These are phyloP conservation scores for Scheffersomyces titani DNA, from an alignment of 1,139 yeast genomes.

Conservation along the genomic window DNA sequence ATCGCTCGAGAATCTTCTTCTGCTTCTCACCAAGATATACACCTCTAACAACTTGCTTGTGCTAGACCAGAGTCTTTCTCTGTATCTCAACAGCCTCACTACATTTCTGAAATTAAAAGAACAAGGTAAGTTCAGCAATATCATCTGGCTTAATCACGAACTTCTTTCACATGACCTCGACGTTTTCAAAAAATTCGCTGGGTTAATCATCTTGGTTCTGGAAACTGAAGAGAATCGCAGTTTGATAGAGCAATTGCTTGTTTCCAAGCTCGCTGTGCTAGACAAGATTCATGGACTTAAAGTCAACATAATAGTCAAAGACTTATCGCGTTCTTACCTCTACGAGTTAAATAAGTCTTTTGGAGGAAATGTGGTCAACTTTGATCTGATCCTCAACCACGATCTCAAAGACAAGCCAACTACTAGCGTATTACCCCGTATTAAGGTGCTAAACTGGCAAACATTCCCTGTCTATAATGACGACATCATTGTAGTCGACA, in stretches of 20 bases:
- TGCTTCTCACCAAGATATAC: constrained; percentile 25
- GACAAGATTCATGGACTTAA: neutral
- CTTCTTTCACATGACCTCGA: constrained; percentile 7
- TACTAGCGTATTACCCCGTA: constrained; percentile 19
- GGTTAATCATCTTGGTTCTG: constrained; percentile 38
- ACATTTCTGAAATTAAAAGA: constrained; percentile 60
- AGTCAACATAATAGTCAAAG: constrained; percentile 26
- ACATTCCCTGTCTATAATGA: constrained; percentile 30
- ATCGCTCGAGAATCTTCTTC: constrained; percentile 23
- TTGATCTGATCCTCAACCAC: constrained; percentile 17
- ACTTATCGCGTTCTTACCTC: constrained; percentile 29
- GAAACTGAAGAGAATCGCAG: constrained; percentile 18
- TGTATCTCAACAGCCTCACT: constrained; percentile 58
- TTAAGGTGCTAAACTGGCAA: constrained; percentile 35
- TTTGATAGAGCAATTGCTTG: constrained; percentile 4
- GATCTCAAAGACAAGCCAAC: constrained; percentile 6
- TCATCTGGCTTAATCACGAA: constrained; percentile 53
- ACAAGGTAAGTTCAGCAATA: constrained; percentile 57
- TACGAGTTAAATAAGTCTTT: constrained; percentile 29
- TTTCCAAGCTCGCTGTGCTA: neutral
- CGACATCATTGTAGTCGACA: constrained; percentile 17
- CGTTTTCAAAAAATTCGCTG: constrained; percentile 20
- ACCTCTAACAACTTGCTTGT: constrained; percentile 47
- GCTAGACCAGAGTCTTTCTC: constrained; percentile 56
- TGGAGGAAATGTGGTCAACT: constrained; percentile 16